These are phyloP conservation scores for Hsuehochloa calcarea DNA, from an alignment of 176 grass and related monocot genomes.

Conservation along the genomic window DNA sequence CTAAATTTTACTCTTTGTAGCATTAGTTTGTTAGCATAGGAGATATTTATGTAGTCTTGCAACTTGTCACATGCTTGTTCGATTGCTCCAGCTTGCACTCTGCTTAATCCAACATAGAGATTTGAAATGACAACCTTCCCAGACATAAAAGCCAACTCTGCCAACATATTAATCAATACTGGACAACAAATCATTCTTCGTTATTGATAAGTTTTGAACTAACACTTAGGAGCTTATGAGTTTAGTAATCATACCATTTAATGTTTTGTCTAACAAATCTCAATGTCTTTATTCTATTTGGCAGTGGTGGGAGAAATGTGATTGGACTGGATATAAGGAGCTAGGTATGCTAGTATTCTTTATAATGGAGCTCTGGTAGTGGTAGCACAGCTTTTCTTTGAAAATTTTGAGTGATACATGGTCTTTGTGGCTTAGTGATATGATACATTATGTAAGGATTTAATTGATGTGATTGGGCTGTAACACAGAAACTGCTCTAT, in stretches of 20 bases:
- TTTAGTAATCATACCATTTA: neutral
- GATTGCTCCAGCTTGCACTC: conserved; percentile 11
- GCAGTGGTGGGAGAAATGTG: conserved; percentile 99
- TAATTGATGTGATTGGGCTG: neutral
- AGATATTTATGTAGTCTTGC: neutral
- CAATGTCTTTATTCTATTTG: conserved; percentile 38
- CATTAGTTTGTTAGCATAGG: neutral
- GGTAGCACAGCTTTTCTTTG: neutral
- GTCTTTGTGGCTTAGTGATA: neutral
- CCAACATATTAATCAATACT: neutral
- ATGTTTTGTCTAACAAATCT: conserved; percentile 14
- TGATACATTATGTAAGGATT: conserved; percentile 4
- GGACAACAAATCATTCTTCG: neutral
- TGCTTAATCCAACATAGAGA: neutral
- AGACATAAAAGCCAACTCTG: neutral
- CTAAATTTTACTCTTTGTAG: neutral
- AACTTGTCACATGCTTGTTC: neutral
- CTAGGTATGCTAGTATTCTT: conserved; percentile 60
- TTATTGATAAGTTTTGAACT: neutral
- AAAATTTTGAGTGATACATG: neutral
- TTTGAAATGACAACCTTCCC: neutral
- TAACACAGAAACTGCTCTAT: neutral
- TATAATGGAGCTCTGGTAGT: neutral
- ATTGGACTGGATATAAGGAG: conserved; percentile 99
- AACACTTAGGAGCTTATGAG: neutral